Base-by-base conservation (phyloP, 2,329 filamentous ascomycete species). In the Canariomyces notabilis region DNA sequence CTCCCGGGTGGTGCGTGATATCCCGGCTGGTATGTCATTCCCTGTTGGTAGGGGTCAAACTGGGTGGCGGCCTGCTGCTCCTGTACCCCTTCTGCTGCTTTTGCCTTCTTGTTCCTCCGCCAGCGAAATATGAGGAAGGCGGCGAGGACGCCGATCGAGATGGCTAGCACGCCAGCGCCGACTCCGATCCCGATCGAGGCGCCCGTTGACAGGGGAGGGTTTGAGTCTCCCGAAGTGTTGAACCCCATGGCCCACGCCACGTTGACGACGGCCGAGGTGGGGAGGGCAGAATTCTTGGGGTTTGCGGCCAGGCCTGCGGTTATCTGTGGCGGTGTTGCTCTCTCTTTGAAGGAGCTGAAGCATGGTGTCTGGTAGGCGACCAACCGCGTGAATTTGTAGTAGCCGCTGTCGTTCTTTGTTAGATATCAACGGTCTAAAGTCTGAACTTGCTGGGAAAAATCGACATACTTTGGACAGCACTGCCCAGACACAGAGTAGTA, bases 331-430 rank as follows among this genome's bases (percentile, higher is more conserved):
- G 55, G 50, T 9, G 42, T 42, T 14, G 52, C 45, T 9, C 36
- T 45, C n/a, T n/a, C 40, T n/a, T 9, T 6, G 22, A 61, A 49
- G 20, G 57, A 59, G 38, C 54, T 57, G 48, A 54, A 60, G 53
- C 59, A 63, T 16, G 60, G 59, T 4, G 59, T 63, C 40, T 59
- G 56, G 45, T 44, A 53, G 32, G 57, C 59, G 11, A 62, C 40
- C 14, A n/a, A 16, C 21, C 49, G 39, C 4, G 59, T 61, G 46
- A 59, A 62, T n/a, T 58, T 57, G 53, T 53, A 60, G 46, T 57
- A 61, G 43, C 58, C 52, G 39, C 53, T 58, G 44, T 3, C n/a
- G n/a, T n/a, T n/a, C 9, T 23, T 32, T 41, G 38, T 50, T 15
- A 49, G 44, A 18, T 12, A n/a, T 29, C 16, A 7, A 33, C 11